Percentiles rank a stretch among this genome's conserved stretches.
Conservation (phyloP, 305 asterid genomes). For the Caryopteris hybrid region DNA sequence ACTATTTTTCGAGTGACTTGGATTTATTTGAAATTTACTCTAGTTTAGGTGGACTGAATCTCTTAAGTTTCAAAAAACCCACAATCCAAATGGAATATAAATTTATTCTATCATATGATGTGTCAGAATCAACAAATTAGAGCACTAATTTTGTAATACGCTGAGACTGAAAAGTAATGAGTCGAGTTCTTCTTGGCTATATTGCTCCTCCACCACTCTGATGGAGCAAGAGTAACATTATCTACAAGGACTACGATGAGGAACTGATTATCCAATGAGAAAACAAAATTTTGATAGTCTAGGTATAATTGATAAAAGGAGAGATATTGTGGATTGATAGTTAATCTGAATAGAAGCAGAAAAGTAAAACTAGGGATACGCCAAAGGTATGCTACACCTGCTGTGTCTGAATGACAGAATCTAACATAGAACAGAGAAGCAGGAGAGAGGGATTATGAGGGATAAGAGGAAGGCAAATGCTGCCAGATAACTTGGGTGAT, state of each 20-base stretch:
- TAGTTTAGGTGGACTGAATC: not conserved
- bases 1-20: too few relatives aligned
- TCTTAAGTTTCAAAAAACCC: not conserved
- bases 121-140: not conserved
- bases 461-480: not conserved
- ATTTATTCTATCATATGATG: not conserved
- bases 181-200: not conserved
- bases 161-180: not conserved
- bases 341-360: too few relatives aligned
- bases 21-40: not conserved
- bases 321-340: too few relatives aligned
- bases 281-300: too few relatives aligned
- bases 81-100: not conserved
- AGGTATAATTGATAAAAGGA: too few relatives aligned
- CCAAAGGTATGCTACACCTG: too few relatives aligned
- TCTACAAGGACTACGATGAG: too few relatives aligned
- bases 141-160: not conserved
- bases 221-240: too few relatives aligned
- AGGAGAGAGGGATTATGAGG: not conserved
- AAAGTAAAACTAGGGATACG: too few relatives aligned
- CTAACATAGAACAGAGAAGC: too few relatives aligned
- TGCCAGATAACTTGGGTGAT: not conserved
- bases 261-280: not conserved
- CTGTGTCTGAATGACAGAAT: too few relatives aligned
- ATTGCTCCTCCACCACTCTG: slow-evolving; percentile 8